phyloP scores from a whole-genome alignment of 352 stramenopile genomes.

The Phytophthora tentaculata region DNA sequence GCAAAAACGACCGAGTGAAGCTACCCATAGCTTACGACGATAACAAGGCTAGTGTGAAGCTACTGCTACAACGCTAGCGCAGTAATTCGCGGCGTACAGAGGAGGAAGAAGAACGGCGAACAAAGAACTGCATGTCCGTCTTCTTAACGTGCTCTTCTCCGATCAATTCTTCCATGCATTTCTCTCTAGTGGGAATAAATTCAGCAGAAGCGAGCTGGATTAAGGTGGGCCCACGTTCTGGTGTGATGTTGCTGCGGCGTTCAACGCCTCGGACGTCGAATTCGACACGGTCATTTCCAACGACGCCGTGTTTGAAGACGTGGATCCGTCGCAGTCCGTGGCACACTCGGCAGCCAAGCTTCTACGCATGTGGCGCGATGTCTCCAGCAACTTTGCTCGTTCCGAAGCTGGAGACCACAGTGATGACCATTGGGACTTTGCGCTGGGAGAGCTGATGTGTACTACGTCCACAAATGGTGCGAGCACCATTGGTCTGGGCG shows the following conservation, averaged over 20 bases:
- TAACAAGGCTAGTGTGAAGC: no score
- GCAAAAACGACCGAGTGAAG: no score
- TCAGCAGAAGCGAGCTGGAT: not conserved
- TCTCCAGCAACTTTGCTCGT: conserved; percentile 8
- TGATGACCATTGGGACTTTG: conserved; percentile 15
- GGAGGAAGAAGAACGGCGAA: no score
- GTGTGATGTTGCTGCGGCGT: not conserved
- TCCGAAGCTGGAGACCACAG: conserved; percentile 5
- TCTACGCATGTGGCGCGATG: conserved; percentile 9
- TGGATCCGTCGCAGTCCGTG: not conserved
- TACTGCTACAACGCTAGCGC: no score
- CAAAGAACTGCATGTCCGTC: conserved; percentile 11
- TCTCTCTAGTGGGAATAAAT: not conserved
- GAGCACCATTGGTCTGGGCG: conserved; percentile 3
- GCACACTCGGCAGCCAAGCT: conserved; percentile 8
- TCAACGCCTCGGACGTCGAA: not conserved
- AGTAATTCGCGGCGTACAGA: no score
- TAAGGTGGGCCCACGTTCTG: conserved; percentile 9
- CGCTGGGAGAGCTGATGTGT: not conserved
- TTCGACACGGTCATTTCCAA: conserved; percentile 1
- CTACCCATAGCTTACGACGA: no score
- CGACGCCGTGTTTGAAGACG: conserved; percentile 2
- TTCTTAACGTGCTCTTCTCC: conserved; percentile 14
- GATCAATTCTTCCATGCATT: not conserved
- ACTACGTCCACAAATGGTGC: no score